Base-by-base conservation (phyloP, 1,139 yeast genomes). In the Scheffersomyces stambukii region DNA sequence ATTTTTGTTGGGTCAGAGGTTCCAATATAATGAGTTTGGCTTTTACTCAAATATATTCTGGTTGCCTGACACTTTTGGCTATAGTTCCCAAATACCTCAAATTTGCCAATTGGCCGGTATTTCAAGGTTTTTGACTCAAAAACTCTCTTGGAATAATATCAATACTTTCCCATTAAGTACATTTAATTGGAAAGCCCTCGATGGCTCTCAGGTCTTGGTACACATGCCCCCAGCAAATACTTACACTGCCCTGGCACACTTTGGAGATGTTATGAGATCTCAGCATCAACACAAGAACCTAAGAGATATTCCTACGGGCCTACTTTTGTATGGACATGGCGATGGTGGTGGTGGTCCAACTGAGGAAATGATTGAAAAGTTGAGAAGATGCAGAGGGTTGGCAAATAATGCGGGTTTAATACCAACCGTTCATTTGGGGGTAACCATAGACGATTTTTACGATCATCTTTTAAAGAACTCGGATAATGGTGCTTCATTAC, bases 261-360 rank as follows among this genome's bases (percentile, higher is more conserved):
- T 85, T 55, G 96, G 96, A 16, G 97, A 91, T 58, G 94, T 89
- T 18, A 70, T 76, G 34, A 70, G 96, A 46, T 81, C 95, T 1
- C 73, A 79, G 35, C 63, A 64, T 21, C 91, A 86, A 47, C 95
- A 91, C 59, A 83, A 88, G 59, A 85, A 89, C 45, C 62, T 83
- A 40, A 78, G 88, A 33, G 76, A 77, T 42, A 89, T 81, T 29
- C 91, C 85, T 31, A 73, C 83, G 8, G 93, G 95, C 0, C 64
- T 91, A 50, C 62, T 91, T 50, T 65, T 88, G 31, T 91, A 76
- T 46, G 98, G 98, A 22, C 77, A 82, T 46, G 98, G 98, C 49
- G 98, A 91, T 50, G 98, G 98, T 44, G 98, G 98, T 38, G 97
- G 97, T 41, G 98, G 98, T 5, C 97, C 97, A 21, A 81, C 86